These are phyloP conservation scores for Termitomyces sp. DNA, from an alignment of 1,284 basidiomycete species.

Conservation along the genomic window DNA sequence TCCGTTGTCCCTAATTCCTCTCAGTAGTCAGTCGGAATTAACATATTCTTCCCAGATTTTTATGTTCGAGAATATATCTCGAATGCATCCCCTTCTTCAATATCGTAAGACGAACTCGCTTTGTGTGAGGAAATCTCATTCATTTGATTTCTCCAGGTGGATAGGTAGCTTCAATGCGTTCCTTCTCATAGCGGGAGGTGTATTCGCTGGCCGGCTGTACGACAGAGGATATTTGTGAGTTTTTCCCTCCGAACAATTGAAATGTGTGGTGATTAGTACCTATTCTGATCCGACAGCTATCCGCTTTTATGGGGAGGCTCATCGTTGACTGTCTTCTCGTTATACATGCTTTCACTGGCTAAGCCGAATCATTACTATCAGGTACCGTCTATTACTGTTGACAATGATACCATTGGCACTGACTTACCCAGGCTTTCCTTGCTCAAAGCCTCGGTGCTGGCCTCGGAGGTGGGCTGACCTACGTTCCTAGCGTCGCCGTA, in stretches of 20 bases:
- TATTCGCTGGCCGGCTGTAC: slow-evolving; percentile 15
- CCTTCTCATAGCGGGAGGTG: slow-evolving; percentile 9
- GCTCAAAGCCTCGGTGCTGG: slow-evolving; percentile 11
- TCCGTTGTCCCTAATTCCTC: too few species aligned
- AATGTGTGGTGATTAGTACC: too few species aligned
- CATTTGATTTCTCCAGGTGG: slow-evolving; percentile 6
- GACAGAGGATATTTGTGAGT: slow-evolving; percentile 22
- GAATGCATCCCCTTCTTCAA: slow-evolving; percentile 13
- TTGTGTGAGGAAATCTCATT: neutral
- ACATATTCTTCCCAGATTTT: slow-evolving; percentile 10
- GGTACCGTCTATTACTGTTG: neutral
- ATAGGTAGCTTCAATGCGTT: slow-evolving; percentile 15
- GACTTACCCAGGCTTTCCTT: slow-evolving; percentile 2
- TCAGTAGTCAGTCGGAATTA: too few species aligned
- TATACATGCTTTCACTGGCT: slow-evolving; percentile 25
- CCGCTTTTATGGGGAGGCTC: slow-evolving; percentile 15
- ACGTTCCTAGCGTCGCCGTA: slow-evolving; percentile 27
- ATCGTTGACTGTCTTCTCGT: slow-evolving; percentile 18
- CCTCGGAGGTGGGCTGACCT: slow-evolving; percentile 10
- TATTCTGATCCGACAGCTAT: slow-evolving; percentile 17
- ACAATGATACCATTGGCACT: neutral
- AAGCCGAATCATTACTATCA: slow-evolving; percentile 23
- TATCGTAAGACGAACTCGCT: slow-evolving; percentile 12
- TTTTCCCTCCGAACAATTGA: too few species aligned
- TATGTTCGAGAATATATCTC: slow-evolving; percentile 14